These are phyloP conservation scores for Apiospora marii DNA, from an alignment of 2,329 filamentous ascomycete genomes.

Conservation along the genomic window DNA sequence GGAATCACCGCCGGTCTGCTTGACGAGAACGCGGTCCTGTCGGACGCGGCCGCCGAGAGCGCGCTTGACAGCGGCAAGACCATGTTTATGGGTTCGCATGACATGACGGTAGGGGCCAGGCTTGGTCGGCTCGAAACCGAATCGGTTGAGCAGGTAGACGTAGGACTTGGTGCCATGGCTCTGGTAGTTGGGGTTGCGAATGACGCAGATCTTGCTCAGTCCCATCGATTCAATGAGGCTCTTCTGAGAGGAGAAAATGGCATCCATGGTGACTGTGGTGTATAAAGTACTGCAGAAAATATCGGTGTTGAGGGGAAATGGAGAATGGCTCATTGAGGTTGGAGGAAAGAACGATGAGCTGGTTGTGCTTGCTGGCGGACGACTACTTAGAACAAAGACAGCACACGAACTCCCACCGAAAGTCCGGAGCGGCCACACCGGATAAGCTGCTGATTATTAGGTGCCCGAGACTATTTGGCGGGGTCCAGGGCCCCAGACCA, in stretches of 20 bases:
- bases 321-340: too few relatives aligned
- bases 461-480: too few relatives aligned
- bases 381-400: too few relatives aligned
- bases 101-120: slow-evolving; percentile 67
- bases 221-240: slow-evolving; percentile 45
- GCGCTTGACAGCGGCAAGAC: slow-evolving; percentile 51
- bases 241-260: slow-evolving; percentile 44
- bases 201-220: slow-evolving; percentile 56
- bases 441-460: too few relatives aligned
- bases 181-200: slow-evolving; percentile 67
- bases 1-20: slow-evolving; percentile 51
- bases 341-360: too few relatives aligned
- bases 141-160: slow-evolving; percentile 67
- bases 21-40: slow-evolving; percentile 56
- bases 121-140: slow-evolving; percentile 67
- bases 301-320: background rate
- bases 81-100: slow-evolving; percentile 54
- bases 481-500: too few relatives aligned
- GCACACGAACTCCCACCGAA: too few relatives aligned
- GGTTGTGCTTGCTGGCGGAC: too few relatives aligned
- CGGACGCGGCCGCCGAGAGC: slow-evolving; percentile 57
- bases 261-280: slow-evolving; percentile 40
- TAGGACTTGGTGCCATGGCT: slow-evolving; percentile 69
- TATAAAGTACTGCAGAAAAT: background rate
- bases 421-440: too few relatives aligned